phyloP scores from a whole-genome alignment of 2,329 filamentous ascomycete species.

The Botrytis tulipae region DNA sequence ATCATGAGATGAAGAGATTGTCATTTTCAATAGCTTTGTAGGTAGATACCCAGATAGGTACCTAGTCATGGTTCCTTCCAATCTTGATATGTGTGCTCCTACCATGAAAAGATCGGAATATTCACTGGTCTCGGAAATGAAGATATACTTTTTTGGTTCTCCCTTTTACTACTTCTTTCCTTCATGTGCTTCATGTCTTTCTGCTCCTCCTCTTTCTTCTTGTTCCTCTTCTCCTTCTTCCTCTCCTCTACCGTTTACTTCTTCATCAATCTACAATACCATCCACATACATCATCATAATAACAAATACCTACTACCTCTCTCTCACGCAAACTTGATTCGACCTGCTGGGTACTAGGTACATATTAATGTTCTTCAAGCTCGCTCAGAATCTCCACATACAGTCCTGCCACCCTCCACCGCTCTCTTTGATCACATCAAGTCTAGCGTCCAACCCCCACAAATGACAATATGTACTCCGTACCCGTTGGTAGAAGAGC shows the following conservation, averaged over 20 bases:
- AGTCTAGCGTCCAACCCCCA: background rate
- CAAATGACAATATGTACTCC: constrained; percentile 6
- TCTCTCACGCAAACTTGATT: background rate
- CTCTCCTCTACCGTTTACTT: background rate
- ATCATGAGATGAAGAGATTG: background rate
- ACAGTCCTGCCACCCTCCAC: background rate
- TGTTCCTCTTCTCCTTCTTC: background rate
- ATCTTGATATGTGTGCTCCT: background rate
- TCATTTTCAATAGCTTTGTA: background rate
- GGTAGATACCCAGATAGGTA: background rate
- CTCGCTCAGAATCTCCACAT: background rate
- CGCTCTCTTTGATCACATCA: background rate
- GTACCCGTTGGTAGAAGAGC: constrained; percentile 23
- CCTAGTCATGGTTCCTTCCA: background rate
- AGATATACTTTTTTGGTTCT: background rate
- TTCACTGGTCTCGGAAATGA: constrained; percentile 6
- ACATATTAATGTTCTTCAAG: background rate
- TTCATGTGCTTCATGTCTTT: background rate
- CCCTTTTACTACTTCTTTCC: no score
- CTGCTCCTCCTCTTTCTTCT: no score
- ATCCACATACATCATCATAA: background rate
- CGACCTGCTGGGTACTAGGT: background rate
- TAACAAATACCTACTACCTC: background rate
- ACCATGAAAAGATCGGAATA: background rate
- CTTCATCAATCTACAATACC: background rate